Evolutionary conservation across 768 basidiomycete species (phyloP).

Genomic region (Auricularia cornea): DNA sequence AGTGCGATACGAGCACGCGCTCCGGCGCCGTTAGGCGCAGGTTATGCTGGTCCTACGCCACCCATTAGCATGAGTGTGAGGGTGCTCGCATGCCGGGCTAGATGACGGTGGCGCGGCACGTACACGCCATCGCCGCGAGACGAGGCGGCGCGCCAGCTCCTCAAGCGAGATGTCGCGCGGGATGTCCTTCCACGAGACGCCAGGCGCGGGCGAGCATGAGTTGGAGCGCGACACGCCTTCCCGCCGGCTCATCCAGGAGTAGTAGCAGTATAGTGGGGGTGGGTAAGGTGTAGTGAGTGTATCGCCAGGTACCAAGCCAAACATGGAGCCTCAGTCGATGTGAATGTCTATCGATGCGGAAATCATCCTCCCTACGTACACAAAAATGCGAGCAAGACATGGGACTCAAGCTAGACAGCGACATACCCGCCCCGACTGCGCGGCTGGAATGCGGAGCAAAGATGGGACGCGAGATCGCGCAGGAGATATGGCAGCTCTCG

Average conservation of each 20-base stretch:
- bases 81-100: neutral
- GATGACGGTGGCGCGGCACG: neutral
- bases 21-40: neutral
- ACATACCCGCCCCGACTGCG: conserved; percentile 36
- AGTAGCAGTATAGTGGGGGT: no score
- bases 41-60: neutral
- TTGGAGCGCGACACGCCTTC: neutral
- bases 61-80: neutral
- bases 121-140: neutral
- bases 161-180: neutral
- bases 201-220: neutral
- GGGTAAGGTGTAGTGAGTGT: no score
- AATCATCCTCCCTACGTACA: neutral
- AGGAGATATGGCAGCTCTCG: conserved; percentile 82
- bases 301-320: no score
- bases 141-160: neutral
- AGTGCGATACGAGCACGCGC: neutral
- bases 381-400: neutral
- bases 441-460: conserved; percentile 66
- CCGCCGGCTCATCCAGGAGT: neutral
- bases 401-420: neutral
- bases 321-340: neutral
- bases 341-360: neutral
- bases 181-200: neutral
- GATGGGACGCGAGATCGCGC: conserved; percentile 64